Evolutionary conservation across 345 rosid species (phyloP).

Genomic region (Boechera retrofracta): DNA sequence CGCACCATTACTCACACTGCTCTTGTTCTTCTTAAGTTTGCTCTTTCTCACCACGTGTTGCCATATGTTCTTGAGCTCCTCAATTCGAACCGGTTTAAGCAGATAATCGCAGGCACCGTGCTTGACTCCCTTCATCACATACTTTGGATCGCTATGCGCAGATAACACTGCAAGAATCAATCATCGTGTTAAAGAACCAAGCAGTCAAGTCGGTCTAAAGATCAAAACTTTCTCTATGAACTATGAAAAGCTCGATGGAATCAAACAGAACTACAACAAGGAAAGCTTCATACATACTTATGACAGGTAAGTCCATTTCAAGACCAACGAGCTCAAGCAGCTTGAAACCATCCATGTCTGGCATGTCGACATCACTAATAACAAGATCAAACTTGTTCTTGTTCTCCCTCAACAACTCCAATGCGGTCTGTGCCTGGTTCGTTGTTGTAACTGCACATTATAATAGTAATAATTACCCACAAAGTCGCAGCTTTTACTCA

Average conservation of each 20-base stretch:
- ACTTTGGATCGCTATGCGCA: slow-evolving; percentile 72
- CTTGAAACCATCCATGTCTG: slow-evolving; percentile 88
- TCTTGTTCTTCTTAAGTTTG: slow-evolving; percentile 60
- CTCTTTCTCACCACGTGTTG: slow-evolving; percentile 88
- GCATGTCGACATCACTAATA: slow-evolving; percentile 85
- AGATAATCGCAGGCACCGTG: slow-evolving; percentile 97
- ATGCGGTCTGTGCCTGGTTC: slow-evolving; percentile 60
- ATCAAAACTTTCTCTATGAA: slow-evolving; percentile 7
- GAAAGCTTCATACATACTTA: slow-evolving; percentile 58
- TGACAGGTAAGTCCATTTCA: slow-evolving; percentile 86
- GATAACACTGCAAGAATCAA: slow-evolving; percentile 77
- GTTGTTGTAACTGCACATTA: slow-evolving; percentile 67
- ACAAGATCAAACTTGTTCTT: slow-evolving; percentile 73
- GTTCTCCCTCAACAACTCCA: slow-evolving; percentile 72
- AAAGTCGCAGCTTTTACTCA: slow-evolving; percentile 25
- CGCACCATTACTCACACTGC: slow-evolving; percentile 42
- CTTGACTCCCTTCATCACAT: slow-evolving; percentile 84
- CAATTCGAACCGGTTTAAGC: slow-evolving; percentile 83
- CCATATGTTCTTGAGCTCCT: slow-evolving; percentile 95
- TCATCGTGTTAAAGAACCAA: neutral
- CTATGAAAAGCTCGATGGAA: neutral
- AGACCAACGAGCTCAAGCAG: slow-evolving; percentile 84
- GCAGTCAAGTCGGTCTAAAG: too few species aligned
- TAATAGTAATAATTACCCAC: neutral
- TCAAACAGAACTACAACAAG: neutral